Evolutionary conservation across 129 eudicot species (phyloP).

Genomic region (Silybum marianum): DNA sequence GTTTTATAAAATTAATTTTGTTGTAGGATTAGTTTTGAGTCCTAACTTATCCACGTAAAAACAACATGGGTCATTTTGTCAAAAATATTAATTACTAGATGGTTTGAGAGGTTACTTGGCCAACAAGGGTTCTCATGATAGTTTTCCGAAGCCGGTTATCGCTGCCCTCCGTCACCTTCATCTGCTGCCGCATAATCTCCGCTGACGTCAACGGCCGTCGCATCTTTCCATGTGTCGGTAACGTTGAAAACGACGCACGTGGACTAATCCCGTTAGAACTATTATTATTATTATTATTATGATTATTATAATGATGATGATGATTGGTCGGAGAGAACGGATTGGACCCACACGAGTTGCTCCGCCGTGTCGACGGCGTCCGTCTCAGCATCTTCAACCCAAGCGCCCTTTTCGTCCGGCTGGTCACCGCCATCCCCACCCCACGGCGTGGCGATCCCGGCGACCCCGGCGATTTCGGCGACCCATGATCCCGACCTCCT

Average conservation of each 20-base stretch:
- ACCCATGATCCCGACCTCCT: slow-evolving; percentile 14
- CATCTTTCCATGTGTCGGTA: slow-evolving; percentile 24
- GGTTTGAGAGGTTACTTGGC: slow-evolving; percentile 43
- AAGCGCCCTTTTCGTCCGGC: slow-evolving; percentile 63
- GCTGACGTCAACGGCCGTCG: slow-evolving; percentile 69
- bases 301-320: too few species aligned
- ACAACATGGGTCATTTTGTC: too few species aligned
- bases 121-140: slow-evolving; percentile 65
- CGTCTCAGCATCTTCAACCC: slow-evolving; percentile 59
- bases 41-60: too few species aligned
- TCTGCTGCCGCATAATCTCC: slow-evolving; percentile 72
- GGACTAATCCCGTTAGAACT: slow-evolving; percentile 39
- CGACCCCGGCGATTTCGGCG: slow-evolving; percentile 38
- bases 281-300: too few species aligned
- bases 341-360: slow-evolving; percentile 20
- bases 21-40: too few species aligned
- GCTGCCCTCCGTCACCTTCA: slow-evolving; percentile 69
- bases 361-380: slow-evolving; percentile 48
- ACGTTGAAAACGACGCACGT: slow-evolving; percentile 28
- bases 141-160: slow-evolving; percentile 59
- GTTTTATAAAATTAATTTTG: too few species aligned
- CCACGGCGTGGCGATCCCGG: slow-evolving; percentile 33
- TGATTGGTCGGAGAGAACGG: slow-evolving; percentile 40
- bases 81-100: too few species aligned
- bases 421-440: slow-evolving; percentile 73